Conservation (phyloP, 139 green algal genomes). For the Coccomyxa sp. region DNA sequence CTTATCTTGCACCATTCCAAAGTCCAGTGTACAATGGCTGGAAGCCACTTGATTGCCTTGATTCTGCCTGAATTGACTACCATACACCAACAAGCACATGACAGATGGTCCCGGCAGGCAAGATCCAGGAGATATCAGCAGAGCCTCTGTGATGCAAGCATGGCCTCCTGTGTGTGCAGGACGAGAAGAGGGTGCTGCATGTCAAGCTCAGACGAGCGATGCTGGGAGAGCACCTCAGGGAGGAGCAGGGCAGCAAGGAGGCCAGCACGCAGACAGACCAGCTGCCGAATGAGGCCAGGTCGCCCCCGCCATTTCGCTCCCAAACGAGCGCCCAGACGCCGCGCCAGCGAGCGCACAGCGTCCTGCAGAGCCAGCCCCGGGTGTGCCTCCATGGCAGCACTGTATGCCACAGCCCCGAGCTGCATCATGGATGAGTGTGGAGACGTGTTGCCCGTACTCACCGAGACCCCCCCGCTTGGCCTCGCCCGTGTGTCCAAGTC, state of each 20-base stretch:
- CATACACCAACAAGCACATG: background rate
- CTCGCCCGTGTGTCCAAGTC: too few relatives aligned
- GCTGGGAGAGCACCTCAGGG: background rate
- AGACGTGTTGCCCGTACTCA: too few relatives aligned
- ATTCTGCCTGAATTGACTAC: background rate
- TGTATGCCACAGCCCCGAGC: background rate
- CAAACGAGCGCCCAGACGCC: background rate
- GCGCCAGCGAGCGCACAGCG: background rate
- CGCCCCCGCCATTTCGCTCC: too few relatives aligned
- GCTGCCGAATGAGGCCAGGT: background rate
- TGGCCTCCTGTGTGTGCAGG: slow-evolving; percentile 8
- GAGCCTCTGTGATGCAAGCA: too few relatives aligned
- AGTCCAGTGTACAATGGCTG: background rate
- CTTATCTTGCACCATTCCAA: background rate
- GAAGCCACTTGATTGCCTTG: background rate
- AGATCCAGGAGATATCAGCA: background rate
- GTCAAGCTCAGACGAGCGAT: slow-evolving; percentile 9
- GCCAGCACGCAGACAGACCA: background rate
- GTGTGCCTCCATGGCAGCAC: background rate
- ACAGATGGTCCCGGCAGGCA: background rate
- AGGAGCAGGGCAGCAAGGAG: background rate
- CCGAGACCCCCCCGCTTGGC: too few relatives aligned
- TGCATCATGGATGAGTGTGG: background rate
- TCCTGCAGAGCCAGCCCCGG: background rate
- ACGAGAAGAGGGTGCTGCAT: slow-evolving; percentile 11